Evolutionary conservation across 225 moss, liverwort and hornwort species (phyloP), one percentile per base, ranked within the genome.

Genomic region (Physcomitrium patens): DNA sequence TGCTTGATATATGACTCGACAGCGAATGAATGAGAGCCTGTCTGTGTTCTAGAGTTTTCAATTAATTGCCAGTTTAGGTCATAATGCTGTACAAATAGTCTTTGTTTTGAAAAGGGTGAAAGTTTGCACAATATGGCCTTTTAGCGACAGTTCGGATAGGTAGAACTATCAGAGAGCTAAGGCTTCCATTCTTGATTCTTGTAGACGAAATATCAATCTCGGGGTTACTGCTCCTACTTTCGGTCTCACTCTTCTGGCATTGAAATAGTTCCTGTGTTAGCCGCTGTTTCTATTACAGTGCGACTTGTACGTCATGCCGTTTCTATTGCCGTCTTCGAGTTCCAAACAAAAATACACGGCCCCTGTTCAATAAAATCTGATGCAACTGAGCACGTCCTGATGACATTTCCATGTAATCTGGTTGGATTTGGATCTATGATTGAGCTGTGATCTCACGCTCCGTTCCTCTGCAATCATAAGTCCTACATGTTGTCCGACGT

Each of bases 331-430:
- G 17, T 16, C 43, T 15, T 45, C 16, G 16, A 22, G 31, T 73
- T 19, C 12, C 13, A 12, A 15, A 42, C 1, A 16, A 76, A 9
- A 37, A 14, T 24, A 24, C 45, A 54, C 24, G 48, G n/a, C 12
- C 31, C 24, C 15, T 62, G 18, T 60, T 5, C 23, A 71, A 18
- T 60, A 72, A 47, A 37, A 60, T 70, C 1, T 46, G 43, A 53
- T 52, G 50, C 70, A 57, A 69, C 47, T 63, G 63, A 65, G 58
- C 45, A 72, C 71, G 53, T 76, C 45, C 46, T 76, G 23, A 71
- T 55, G 12, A 47, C 60, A 26, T 48, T 54, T 48, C 1, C 37
- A 15, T 66, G 17, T 10, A 23, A 49, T 24, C 24, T 48, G 14
- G 31, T 74, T 41, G 24, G 7, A 37, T 4, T 24, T 37, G 7